Base-by-base conservation (phyloP, 768 basidiomycete genomes). In the Lactarius trivialis region DNA sequence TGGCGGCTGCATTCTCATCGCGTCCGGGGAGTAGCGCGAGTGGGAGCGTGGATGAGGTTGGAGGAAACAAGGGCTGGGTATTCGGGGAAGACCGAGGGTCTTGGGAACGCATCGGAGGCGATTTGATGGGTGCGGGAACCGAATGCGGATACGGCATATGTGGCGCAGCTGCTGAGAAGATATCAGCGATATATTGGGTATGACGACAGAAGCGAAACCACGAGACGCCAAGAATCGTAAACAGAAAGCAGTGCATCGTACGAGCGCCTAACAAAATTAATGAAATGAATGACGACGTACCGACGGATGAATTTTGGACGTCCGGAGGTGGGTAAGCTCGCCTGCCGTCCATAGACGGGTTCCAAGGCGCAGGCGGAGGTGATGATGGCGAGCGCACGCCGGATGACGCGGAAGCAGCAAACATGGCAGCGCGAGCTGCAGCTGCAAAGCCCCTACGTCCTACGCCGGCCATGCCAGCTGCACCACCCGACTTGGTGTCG, bases 391-490 rank as follows among this genome's bases (percentile, higher is more conserved):
- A 59, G 51, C 58, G 43, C 21, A 39, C 26, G 19, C 32, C 54
- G 34, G 48, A n/a, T 2, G 30, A 4, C 53, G 67, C 58, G 55
- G 56, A 41, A 56, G 71, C 19, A 36, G 75, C 60, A 63, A 79
- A 74, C 78, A 85, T 75, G 8, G 83, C 84, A 0, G 85, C 85
- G 49, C 84, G 83, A 56, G 86, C 84, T 11, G 83, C 89, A 19
- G 91, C 89, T 14, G 78, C 79, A 62, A 93, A 93, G 0, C 90
- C 93, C 67, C 92, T 77, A 63, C 93, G 77, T 8, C 93, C 93
- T 7, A 95, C 91, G 9, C 93, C 93, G 0, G 93, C 93, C 93
- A 95, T 94, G 0, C 89, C 89, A 9, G 89, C 89, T 57, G 79
- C 84, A 7, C 89, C 89, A 4, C 89, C 89, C 3, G 70, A 79